Evolutionary conservation across 2,329 filamentous ascomycete species (phyloP), one percentile per base, ranked within the genome.

Genomic region (Fusarium buharicum): DNA sequence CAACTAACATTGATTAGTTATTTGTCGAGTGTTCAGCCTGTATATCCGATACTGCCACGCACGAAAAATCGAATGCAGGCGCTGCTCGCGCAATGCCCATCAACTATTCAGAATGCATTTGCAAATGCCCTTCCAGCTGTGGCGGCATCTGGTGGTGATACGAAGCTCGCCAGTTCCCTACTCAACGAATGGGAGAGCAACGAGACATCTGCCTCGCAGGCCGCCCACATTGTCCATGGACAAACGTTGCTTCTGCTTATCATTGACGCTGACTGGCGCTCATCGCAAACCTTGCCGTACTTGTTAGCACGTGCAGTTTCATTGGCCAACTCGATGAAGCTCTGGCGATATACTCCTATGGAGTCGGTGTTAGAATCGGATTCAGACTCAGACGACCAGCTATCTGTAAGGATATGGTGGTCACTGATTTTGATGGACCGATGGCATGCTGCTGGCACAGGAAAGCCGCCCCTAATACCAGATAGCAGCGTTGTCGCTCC

Each of bases 391-490:
- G 85, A 88, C 39, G 85, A 87, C 45, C 84, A 85, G 16, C 77
- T 91, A 4, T 82, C 83, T 2, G 79, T 87, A 46, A 83, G 88
- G 38, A 83, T 88, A 16, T 92, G 90, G 90, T 91, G 88, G 86
- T 85, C 86, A 13, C 77, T 92, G 30, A 83, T 91, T 40, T 82
- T 90, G 61, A 82, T 92, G 62, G 90, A 92, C 69, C 84, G 89
- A 14, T 92, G 88, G 88, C 86, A 91, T 70, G 87, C 90, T 4
- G 82, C 86, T n/a, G 87, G 86, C 18, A 88, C 84, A 5, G 86
- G 84, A 12, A 86, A 82, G 59, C 86, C 88, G 1, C 64, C 86
- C 12, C 79, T 88, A 55, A 86, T 92, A 54, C 85, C 84, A 2
- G 84, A 90, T 64, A 82, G 84, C 58, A 85, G 81, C 48, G 81